These are phyloP conservation scores for Pleurotus sapidus DNA, from an alignment of 768 basidiomycete genomes.

Conservation along the genomic window DNA sequence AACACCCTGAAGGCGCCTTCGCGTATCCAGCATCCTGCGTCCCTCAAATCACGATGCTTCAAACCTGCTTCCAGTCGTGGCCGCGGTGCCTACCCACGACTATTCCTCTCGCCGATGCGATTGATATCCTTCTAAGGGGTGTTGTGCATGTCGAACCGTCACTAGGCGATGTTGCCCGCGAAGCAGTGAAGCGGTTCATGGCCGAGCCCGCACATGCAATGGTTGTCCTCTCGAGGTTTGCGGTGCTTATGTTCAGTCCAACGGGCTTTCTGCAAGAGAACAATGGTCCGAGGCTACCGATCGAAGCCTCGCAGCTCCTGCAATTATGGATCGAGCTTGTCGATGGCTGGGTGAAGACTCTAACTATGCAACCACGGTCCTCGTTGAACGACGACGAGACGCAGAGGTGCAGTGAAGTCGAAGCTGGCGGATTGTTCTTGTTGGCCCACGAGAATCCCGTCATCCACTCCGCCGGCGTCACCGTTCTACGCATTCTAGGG, in stretches of 20 bases:
- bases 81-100: constrained; percentile 72
- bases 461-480: constrained; percentile 60
- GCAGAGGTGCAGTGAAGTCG: constrained; percentile 54
- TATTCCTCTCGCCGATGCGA: constrained; percentile 52
- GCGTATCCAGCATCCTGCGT: constrained; percentile 62
- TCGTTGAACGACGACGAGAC: constrained; percentile 38
- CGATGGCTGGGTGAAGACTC: constrained; percentile 59
- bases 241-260: constrained; percentile 73
- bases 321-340: constrained; percentile 73
- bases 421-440: constrained; percentile 73
- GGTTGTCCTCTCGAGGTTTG: constrained; percentile 61
- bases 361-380: constrained; percentile 39
- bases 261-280: constrained; percentile 59
- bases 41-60: constrained; percentile 68
- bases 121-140: constrained; percentile 78
- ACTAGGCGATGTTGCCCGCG: constrained; percentile 64
- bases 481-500: constrained; percentile 58
- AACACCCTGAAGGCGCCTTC: constrained; percentile 61
- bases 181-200: constrained; percentile 73
- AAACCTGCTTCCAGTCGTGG: constrained; percentile 79
- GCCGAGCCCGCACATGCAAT: constrained; percentile 52
- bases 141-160: constrained; percentile 83
- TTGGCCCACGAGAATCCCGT: constrained; percentile 52
- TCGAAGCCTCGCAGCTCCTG: constrained; percentile 67
- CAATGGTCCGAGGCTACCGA: constrained; percentile 56